Conservation (phyloP, 1,139 yeast genomes). For the Nakaseomyces kungkrabaensis region DNA sequence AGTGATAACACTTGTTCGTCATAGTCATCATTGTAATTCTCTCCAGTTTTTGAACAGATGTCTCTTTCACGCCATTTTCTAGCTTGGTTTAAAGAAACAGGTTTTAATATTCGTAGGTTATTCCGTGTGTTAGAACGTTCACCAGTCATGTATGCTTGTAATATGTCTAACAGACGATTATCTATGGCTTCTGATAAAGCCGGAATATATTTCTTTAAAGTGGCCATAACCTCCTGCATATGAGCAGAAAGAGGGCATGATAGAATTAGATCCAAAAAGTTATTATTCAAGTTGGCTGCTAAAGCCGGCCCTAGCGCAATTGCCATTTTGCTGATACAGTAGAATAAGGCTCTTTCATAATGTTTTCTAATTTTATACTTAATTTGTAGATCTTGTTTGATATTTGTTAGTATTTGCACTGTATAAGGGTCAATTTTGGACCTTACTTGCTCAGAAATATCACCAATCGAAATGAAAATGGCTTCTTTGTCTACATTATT, state of each 20-base stretch:
- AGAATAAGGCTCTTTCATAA: constrained; percentile 79
- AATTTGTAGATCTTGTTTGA: constrained; percentile 70
- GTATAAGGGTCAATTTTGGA: constrained; percentile 81
- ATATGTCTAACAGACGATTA: constrained; percentile 59
- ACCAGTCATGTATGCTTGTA: constrained; percentile 75
- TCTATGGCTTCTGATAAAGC: constrained; percentile 68
- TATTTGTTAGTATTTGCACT: constrained; percentile 74
- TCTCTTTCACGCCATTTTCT: constrained; percentile 66
- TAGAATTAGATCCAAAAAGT: constrained; percentile 68
- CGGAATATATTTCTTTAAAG: constrained; percentile 65
- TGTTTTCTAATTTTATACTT: constrained; percentile 61
- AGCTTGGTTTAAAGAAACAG: constrained; percentile 60
- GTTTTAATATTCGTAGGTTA: constrained; percentile 53
- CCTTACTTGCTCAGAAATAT: constrained; percentile 73
- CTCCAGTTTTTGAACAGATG: constrained; percentile 48
- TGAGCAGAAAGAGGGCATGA: constrained; percentile 75
- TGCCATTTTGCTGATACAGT: constrained; percentile 79
- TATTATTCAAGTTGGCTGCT: constrained; percentile 78
- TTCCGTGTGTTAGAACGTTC: constrained; percentile 80
- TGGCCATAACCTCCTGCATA: constrained; percentile 64
- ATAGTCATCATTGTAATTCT: constrained; percentile 25
- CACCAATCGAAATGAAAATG: constrained; percentile 76
- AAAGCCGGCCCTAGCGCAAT: constrained; percentile 92
- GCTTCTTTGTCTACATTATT: constrained; percentile 51
- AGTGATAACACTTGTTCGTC: constrained; percentile 29